Evolutionary conservation across 2,329 filamentous ascomycete species (phyloP).

Genomic region (Venturiaceae sp.): DNA sequence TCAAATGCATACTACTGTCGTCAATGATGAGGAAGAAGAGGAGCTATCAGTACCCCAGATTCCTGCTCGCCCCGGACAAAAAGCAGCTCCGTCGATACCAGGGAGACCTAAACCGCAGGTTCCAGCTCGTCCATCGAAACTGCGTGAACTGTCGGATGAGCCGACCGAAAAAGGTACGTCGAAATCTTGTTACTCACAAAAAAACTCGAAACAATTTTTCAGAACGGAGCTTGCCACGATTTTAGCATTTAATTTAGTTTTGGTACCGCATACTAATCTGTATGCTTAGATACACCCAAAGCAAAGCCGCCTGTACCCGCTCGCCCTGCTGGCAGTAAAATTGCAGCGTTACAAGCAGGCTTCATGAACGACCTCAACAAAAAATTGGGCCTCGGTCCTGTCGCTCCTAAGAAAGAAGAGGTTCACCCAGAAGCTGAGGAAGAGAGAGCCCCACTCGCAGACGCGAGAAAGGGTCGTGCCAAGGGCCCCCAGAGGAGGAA

Average conservation of each 20-base stretch:
- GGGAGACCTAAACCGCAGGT: slow-evolving; percentile 56
- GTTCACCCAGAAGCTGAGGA: slow-evolving; percentile 40
- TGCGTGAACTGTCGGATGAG: slow-evolving; percentile 16
- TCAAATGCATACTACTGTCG: slow-evolving; percentile 66
- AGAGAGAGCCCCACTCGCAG: slow-evolving; percentile 70
- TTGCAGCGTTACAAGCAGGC: slow-evolving; percentile 79
- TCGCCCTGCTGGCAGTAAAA: slow-evolving; percentile 68
- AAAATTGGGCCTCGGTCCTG: slow-evolving; percentile 77
- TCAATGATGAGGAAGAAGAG: slow-evolving; percentile 23
- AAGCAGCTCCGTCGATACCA: slow-evolving; percentile 42
- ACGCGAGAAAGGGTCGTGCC: slow-evolving; percentile 84
- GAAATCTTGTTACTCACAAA: no score
- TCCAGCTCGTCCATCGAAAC: slow-evolving; percentile 50
- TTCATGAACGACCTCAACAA: slow-evolving; percentile 93
- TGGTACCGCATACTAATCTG: background rate
- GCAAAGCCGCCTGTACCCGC: slow-evolving; percentile 77
- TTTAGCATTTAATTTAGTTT: no score
- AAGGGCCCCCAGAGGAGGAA: slow-evolving; percentile 75
- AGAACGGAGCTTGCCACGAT: no score
- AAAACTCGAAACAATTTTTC: no score
- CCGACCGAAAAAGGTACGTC: slow-evolving; percentile 16
- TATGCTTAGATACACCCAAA: no score
- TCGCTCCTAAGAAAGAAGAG: slow-evolving; percentile 61
- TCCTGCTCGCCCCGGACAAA: slow-evolving; percentile 23
- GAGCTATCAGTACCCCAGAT: slow-evolving; percentile 12